phyloP scores from a whole-genome alignment of 768 basidiomycete species.

The Lactifluus subvellereus region DNA sequence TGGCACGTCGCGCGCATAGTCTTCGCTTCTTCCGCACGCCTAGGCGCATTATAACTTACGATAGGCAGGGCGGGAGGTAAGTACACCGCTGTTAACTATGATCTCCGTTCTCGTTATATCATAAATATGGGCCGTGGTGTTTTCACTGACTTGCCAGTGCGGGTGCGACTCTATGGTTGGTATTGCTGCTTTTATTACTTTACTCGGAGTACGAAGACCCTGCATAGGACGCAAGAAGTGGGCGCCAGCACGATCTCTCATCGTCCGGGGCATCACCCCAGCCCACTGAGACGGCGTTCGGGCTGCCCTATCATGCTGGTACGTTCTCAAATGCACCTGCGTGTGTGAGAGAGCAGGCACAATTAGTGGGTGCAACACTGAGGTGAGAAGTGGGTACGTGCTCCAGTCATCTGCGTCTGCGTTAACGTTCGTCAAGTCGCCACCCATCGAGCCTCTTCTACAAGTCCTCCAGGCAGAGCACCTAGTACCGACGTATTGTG shows the following conservation, averaged over 20 bases:
- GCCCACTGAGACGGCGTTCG: constrained; percentile 27
- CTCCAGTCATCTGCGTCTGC: constrained; percentile 96
- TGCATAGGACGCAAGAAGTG: no score
- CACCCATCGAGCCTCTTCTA: constrained; percentile 50
- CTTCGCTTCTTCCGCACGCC: no score
- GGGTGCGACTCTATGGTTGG: no score
- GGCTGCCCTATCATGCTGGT: constrained; percentile 26
- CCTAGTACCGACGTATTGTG: constrained; percentile 39
- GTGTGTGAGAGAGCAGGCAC: not conserved
- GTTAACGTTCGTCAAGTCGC: constrained; percentile 55
- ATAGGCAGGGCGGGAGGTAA: no score
- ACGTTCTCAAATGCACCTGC: constrained; percentile 34
- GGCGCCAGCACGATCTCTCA: not conserved
- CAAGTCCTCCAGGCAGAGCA: constrained; percentile 47
- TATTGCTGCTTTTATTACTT: no score
- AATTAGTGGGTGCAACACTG: constrained; percentile 6
- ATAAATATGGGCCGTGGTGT: no score
- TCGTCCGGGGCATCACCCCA: constrained; percentile 22
- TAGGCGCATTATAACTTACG: no score
- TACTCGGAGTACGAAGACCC: no score
- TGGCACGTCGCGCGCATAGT: no score
- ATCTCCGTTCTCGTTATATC: no score
- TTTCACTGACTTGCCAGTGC: no score
- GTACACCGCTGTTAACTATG: no score
- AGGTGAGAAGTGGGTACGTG: constrained; percentile 36